Evolutionary conservation across 352 stramenopile species (phyloP), one percentile per base, ranked within the genome.

Genomic region (Achlya hypogyna): DNA sequence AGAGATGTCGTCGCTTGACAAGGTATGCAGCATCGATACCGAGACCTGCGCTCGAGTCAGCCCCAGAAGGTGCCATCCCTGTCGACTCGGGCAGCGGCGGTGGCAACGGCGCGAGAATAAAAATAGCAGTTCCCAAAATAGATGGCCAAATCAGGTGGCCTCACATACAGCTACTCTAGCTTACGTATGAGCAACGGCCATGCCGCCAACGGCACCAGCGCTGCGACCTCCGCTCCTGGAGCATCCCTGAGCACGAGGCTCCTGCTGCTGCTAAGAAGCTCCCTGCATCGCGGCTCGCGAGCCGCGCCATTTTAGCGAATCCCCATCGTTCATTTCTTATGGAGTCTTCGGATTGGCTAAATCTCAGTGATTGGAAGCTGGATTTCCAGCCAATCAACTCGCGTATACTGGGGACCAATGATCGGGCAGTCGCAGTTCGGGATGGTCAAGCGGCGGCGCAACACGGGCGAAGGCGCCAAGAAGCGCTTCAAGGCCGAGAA

Each of bases 401-500:
- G 38, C 38, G 38, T 45, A 45, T 45, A 1, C 38, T 45, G 14
- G 38, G 38, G n/a, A 45, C 38, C 38, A 45, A 45, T 45, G 12
- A 42, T 42, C 34, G 34, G 6, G 34, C 38, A 45, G 38, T n/a
- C 12, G 12, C 38, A 10, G n/a, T n/a, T 45, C 38, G 6, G n/a
- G 2, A 45, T 45, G 38, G 38, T 45, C 38, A 64, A 64, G 29
- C 54, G 54, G 23, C 32, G 54, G 18, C 54, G 54, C 35, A 64
- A 64, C 38, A 64, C 54, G 16, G 54, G 54, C 54, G 54, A 64
- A 10, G 54, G 31, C 0, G 54, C 54, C 20, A 63, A 49, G 53
- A 63, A 63, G 29, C 53, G 53, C 29, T 63, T 63, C 32, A 63
- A 63, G 35, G 18, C 25, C 10, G 53, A 63, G 27, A 63, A 63